Conservation (phyloP, 2,329 filamentous ascomycete species). For the Alternaria hordeiaustralica region DNA sequence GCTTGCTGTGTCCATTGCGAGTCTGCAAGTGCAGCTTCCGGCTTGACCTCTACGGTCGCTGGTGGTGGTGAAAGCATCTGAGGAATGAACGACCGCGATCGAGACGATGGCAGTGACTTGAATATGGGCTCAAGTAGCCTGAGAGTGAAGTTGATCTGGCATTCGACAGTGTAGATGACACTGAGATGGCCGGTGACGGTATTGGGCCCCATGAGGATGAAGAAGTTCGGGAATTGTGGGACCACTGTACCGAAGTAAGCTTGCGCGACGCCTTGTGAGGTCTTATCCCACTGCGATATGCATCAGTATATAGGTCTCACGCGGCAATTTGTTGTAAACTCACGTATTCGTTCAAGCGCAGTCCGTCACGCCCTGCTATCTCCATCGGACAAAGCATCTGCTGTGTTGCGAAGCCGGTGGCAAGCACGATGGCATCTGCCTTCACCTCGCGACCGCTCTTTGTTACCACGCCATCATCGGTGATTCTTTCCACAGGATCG, state of each 20-base stretch:
- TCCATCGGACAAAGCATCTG: slow-evolving; percentile 57
- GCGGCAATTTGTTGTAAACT: slow-evolving; percentile 1
- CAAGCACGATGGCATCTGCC: slow-evolving; percentile 58
- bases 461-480: slow-evolving; percentile 48
- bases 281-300: slow-evolving; percentile 46
- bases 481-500: slow-evolving; percentile 52
- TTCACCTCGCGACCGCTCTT: slow-evolving; percentile 46
- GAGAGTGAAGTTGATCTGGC: slow-evolving; percentile 58
- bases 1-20: slow-evolving; percentile 50
- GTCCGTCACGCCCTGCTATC: slow-evolving; percentile 53
- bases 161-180: slow-evolving; percentile 60
- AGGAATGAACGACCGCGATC: slow-evolving; percentile 29
- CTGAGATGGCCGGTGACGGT: slow-evolving; percentile 58
- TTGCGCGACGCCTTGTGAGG: slow-evolving; percentile 45
- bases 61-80: slow-evolving; percentile 24
- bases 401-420: slow-evolving; percentile 58
- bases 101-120: slow-evolving; percentile 35
- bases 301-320: not conserved
- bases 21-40: slow-evolving; percentile 46
- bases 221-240: slow-evolving; percentile 40
- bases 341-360: slow-evolving; percentile 49
- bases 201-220: slow-evolving; percentile 42
- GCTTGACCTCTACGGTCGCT: slow-evolving; percentile 47
- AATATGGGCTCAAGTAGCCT: slow-evolving; percentile 54
- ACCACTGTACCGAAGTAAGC: slow-evolving; percentile 61